A percentile compares a stretch with the other conserved stretches of the same genome.
Conservation (phyloP, 805 yeast species). For the Saccharomycopsis fodiens region DNA sequence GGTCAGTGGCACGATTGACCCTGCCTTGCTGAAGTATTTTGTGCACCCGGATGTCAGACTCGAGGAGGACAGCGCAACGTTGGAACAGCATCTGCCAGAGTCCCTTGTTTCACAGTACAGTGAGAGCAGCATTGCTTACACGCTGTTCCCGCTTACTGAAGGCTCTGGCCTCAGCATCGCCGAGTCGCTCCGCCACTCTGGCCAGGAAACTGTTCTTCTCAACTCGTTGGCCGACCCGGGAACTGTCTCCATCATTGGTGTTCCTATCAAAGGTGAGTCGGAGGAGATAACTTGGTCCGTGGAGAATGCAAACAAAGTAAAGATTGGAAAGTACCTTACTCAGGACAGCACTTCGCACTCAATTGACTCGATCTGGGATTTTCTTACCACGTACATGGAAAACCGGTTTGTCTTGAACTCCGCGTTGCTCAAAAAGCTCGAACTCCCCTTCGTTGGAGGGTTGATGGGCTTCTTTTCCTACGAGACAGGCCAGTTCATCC, state of each 20-base stretch:
- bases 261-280: constrained; percentile 42
- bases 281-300: constrained; percentile 13
- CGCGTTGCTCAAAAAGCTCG: constrained; percentile 18
- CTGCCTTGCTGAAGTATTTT: not conserved
- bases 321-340: not conserved
- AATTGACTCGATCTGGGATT: constrained; percentile 42
- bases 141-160: not conserved
- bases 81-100: not conserved
- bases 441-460: constrained; percentile 86
- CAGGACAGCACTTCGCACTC: not conserved
- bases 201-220: constrained; percentile 48
- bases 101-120: not conserved
- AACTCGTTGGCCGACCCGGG: constrained; percentile 85
- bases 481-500: constrained; percentile 65
- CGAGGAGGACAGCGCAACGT: not conserved
- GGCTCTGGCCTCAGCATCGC: constrained; percentile 40
- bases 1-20: not conserved
- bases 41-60: constrained; percentile 7
- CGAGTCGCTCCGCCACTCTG: constrained; percentile 32
- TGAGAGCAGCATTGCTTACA: not conserved
- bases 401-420: constrained; percentile 22
- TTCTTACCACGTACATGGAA: constrained; percentile 42
- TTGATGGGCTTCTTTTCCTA: constrained; percentile 79
- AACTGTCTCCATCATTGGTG: constrained; percentile 80
- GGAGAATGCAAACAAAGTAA: not conserved